Evolutionary conservation across 306 rosid species (phyloP).

Genomic region (Rosa chinensis): DNA sequence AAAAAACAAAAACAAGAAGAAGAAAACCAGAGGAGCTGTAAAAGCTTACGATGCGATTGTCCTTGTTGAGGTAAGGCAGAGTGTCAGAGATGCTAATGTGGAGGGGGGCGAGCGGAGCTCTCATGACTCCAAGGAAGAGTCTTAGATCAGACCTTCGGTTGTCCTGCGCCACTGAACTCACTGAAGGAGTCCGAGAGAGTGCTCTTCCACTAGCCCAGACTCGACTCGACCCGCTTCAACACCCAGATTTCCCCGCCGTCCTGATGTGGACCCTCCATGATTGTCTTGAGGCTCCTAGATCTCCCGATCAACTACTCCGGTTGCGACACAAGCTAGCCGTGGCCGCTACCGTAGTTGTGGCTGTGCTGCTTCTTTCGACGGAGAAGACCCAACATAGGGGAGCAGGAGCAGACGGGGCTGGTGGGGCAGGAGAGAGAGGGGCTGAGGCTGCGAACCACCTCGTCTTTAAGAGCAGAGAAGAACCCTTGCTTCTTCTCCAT

Average conservation of each 20-base stretch:
- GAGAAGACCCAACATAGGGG: constrained; percentile 64
- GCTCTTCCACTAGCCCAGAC: constrained; percentile 69
- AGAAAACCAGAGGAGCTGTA: background rate
- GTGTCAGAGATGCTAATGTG: constrained; percentile 79
- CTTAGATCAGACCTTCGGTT: constrained; percentile 85
- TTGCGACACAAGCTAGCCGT: background rate
- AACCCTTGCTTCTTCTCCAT: constrained; percentile 87
- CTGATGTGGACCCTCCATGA: constrained; percentile 88
- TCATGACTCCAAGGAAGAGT: constrained; percentile 90
- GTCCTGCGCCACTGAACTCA: constrained; percentile 33
- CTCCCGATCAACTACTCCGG: constrained; percentile 50
- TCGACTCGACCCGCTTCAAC: constrained; percentile 66
- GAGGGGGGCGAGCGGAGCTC: constrained; percentile 88
- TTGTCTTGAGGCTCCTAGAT: constrained; percentile 76
- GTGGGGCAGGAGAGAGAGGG: constrained; percentile 77
- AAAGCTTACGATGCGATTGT: constrained; percentile 78
- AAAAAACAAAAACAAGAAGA: background rate
- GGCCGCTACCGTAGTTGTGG: background rate
- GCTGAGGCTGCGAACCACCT: constrained; percentile 87
- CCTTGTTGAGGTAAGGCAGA: constrained; percentile 83
- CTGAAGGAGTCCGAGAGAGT: constrained; percentile 67
- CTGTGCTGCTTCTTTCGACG: constrained; percentile 47
- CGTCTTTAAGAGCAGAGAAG: constrained; percentile 83
- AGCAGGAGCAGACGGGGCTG: constrained; percentile 63
- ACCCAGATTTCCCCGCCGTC: constrained; percentile 61